Conservation (phyloP, 805 yeast species). For the Yarrowia osloensis region DNA sequence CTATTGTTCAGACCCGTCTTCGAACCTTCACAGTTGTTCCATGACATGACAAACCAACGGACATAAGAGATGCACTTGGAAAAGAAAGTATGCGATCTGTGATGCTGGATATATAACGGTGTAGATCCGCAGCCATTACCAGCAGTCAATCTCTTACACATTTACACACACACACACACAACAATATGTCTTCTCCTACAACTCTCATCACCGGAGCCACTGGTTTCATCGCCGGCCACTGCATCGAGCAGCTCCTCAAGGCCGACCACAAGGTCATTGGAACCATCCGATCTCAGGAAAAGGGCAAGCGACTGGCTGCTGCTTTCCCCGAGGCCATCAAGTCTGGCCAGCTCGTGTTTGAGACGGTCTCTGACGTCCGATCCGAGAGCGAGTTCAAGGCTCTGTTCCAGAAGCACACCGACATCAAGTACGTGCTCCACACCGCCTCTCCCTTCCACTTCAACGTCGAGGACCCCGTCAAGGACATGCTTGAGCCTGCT, state of each 20-base stretch:
- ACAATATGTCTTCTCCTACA: neutral
- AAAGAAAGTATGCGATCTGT: neutral
- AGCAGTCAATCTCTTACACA: neutral
- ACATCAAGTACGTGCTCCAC: conserved; percentile 44
- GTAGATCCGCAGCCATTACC: neutral
- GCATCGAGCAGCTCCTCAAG: conserved; percentile 45
- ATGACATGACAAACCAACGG: neutral
- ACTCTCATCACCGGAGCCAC: conserved; percentile 51
- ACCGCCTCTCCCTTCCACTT: conserved; percentile 48
- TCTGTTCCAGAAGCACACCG: conserved; percentile 47
- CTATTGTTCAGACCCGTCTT: neutral
- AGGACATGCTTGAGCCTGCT: conserved; percentile 51
- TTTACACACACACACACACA: neutral
- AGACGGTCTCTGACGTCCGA: conserved; percentile 40
- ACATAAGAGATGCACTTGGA: neutral
- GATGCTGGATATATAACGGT: neutral
- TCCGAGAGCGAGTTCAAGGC: conserved; percentile 50
- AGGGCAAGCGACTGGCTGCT: conserved; percentile 44
- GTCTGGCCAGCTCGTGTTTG: conserved; percentile 38
- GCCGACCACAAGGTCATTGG: conserved; percentile 51
- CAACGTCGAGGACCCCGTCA: conserved; percentile 44
- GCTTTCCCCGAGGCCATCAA: conserved; percentile 34
- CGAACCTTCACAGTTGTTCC: neutral
- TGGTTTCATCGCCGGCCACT: conserved; percentile 51
- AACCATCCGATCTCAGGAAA: conserved; percentile 49